A percentile compares a stretch with the other conserved stretches of the same genome.
Evolutionary conservation across 2,329 filamentous ascomycete genomes (phyloP).

Genomic region (Drechslerella coelobrocha): DNA sequence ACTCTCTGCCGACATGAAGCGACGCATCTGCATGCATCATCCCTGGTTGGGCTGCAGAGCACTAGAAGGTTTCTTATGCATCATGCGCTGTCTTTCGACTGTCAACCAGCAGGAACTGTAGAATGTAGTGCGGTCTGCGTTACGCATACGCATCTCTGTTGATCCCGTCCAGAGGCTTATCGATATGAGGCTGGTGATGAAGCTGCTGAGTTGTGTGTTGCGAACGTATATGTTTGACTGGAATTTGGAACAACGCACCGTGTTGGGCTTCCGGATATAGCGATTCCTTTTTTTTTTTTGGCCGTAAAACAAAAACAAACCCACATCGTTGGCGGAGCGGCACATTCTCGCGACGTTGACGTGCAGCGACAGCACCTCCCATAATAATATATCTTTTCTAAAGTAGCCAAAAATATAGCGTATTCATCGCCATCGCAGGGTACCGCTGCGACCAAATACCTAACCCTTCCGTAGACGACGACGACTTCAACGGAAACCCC

Average conservation of each 20-base stretch:
- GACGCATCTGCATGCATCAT: not conserved
- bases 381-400: constrained; percentile 6
- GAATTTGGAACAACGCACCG: not conserved
- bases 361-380: constrained; percentile 21
- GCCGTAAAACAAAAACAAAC: constrained; percentile 48
- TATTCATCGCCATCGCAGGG: not conserved
- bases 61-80: not conserved
- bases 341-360: constrained; percentile 41
- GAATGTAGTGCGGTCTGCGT: not conserved
- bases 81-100: constrained; percentile 1
- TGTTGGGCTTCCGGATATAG: not conserved
- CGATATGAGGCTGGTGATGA: not conserved
- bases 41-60: not conserved
- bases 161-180: too few species aligned
- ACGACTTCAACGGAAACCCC: not conserved
- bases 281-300: not conserved
- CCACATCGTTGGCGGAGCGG: constrained; percentile 21
- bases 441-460: not conserved
- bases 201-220: not conserved
- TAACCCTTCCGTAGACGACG: not conserved
- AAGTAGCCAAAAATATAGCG: not conserved
- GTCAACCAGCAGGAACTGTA: too few species aligned
- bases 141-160: not conserved
- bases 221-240: not conserved
- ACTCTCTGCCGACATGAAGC: not conserved